Conservation (phyloP, 345 rosid species). For the Pistacia atlantica region DNA sequence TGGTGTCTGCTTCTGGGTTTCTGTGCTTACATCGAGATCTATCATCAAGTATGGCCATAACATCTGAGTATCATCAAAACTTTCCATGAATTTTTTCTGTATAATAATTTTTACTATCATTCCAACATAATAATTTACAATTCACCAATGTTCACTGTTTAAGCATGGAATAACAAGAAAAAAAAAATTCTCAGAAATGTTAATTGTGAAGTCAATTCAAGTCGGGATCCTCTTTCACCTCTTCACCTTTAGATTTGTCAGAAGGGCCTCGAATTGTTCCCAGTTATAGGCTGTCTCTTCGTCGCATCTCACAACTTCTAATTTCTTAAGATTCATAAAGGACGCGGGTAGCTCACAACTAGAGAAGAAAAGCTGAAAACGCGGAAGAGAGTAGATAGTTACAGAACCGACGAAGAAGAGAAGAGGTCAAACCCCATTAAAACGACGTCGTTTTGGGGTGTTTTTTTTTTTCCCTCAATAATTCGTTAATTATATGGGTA, state of each 20-base stretch:
- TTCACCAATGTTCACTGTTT: no score
- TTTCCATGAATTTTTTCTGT: no score
- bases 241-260: not conserved
- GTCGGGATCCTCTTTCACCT: conserved; percentile 2
- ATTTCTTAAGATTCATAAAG: conserved; percentile 30
- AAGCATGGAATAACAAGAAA: no score
- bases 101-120: no score
- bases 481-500: no score
- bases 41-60: conserved; percentile 31
- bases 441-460: no score
- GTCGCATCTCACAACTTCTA: conserved; percentile 51
- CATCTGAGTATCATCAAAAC: no score
- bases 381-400: no score
- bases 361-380: conserved; percentile 6
- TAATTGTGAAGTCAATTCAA: conserved; percentile 17
- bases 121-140: no score
- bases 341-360: conserved; percentile 40
- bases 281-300: conserved; percentile 45
- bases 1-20: conserved; percentile 37
- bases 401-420: no score
- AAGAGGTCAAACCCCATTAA: no score
- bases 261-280: conserved; percentile 27
- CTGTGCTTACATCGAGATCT: conserved; percentile 56
- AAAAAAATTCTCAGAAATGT: not conserved
- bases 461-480: no score